phyloP scores from a whole-genome alignment of 805 yeast species.

The Saturnispora saitoi region DNA sequence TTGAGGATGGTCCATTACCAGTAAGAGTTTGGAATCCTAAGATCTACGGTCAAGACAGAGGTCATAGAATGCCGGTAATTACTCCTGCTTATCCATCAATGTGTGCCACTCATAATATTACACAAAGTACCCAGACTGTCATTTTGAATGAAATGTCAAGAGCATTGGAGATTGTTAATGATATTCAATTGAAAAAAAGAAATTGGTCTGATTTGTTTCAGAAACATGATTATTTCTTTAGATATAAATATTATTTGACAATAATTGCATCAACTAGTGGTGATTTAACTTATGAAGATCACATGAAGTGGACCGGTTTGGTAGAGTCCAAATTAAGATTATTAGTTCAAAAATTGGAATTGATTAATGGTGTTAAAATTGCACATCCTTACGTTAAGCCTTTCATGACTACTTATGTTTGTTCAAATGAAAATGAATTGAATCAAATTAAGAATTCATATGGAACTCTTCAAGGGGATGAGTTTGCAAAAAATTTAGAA shows the following conservation, averaged over 20 bases:
- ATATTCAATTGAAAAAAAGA: constrained; percentile 53
- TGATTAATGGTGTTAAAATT: constrained; percentile 59
- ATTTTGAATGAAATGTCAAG: constrained; percentile 72
- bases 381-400: constrained; percentile 90
- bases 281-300: constrained; percentile 55
- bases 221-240: constrained; percentile 74
- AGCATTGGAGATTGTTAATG: constrained; percentile 64
- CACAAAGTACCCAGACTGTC: constrained; percentile 77
- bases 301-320: constrained; percentile 84
- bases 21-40: constrained; percentile 97
- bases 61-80: constrained; percentile 93
- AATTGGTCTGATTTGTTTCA: constrained; percentile 69
- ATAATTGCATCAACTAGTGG: constrained; percentile 71
- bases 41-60: constrained; percentile 78
- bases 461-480: constrained; percentile 52
- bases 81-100: constrained; percentile 98
- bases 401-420: constrained; percentile 44
- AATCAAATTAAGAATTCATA: constrained; percentile 31
- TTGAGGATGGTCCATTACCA: constrained; percentile 95
- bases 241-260: constrained; percentile 80
- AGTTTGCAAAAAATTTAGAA: constrained; percentile 28
- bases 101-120: constrained; percentile 98
- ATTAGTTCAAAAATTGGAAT: constrained; percentile 76
- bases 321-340: constrained; percentile 82
- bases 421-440: constrained; percentile 35